Conservation (phyloP, 371 early-diverging fungal species). For the Lichtheimia corymbifera region DNA sequence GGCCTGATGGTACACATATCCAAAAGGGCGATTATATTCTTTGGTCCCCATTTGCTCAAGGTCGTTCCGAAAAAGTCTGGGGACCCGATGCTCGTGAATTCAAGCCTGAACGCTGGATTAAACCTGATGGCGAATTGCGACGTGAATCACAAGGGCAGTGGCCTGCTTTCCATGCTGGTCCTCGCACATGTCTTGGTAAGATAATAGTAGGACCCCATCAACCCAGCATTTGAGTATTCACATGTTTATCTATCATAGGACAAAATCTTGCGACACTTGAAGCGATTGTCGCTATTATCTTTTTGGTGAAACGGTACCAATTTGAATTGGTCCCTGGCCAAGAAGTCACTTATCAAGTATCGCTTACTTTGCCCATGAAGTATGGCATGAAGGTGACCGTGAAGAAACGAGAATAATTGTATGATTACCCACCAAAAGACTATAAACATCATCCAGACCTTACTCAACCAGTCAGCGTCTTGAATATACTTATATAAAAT, state of each 20-base stretch:
- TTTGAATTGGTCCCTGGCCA: conserved; percentile 49
- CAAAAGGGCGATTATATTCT: conserved; percentile 53
- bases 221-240: not conserved
- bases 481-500: too few species aligned
- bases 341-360: conserved; percentile 33
- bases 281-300: conserved; percentile 46
- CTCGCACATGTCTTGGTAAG: conserved; percentile 22
- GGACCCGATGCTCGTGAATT: conserved; percentile 60
- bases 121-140: conserved; percentile 25
- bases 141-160: conserved; percentile 34
- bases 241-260: conserved; percentile 10
- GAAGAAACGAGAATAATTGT: conserved; percentile 17
- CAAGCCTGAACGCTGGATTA: conserved; percentile 62
- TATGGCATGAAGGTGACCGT: conserved; percentile 48
- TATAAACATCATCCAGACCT: too few species aligned
- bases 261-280: conserved; percentile 61
- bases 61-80: conserved; percentile 56
- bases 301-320: conserved; percentile 48
- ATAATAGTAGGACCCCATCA: not conserved
- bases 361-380: conserved; percentile 58
- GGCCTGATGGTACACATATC: conserved; percentile 69
- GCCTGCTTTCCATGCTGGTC: conserved; percentile 60
- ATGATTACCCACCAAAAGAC: too few species aligned
- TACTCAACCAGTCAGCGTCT: too few species aligned
- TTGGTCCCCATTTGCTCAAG: conserved; percentile 57